Conservation (phyloP, 306 rosid species). For the Begonia loranthoides region DNA sequence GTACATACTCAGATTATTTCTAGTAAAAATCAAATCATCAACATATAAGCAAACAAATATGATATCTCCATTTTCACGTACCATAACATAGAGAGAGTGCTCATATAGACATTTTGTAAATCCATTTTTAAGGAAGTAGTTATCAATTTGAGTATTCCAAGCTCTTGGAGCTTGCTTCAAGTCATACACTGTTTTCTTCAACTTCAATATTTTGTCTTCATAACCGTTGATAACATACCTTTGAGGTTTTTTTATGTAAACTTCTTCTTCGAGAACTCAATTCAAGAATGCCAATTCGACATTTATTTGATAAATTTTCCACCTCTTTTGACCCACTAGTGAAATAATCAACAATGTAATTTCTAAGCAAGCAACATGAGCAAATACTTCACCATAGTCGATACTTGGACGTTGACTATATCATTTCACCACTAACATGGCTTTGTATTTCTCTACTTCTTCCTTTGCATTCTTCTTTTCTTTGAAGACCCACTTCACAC, state of each 20-base stretch:
- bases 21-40: not conserved
- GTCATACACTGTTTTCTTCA: not conserved
- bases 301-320: not conserved
- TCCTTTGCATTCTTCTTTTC: not conserved
- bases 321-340: not conserved
- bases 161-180: conserved; percentile 3
- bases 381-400: conserved; percentile 3
- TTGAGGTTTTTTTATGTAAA: not conserved
- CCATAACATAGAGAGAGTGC: not conserved
- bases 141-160: not conserved
- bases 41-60: not conserved
- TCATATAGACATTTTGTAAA: not conserved
- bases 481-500: not conserved
- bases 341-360: not conserved
- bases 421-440: not conserved
- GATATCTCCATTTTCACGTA: not conserved
- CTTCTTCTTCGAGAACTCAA: not conserved
- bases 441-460: conserved; percentile 2
- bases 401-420: not conserved
- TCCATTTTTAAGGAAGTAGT: not conserved
- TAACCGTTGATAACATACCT: not conserved
- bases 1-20: not conserved
- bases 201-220: not conserved
- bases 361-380: not conserved
- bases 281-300: not conserved